Evolutionary conservation across 2,329 filamentous ascomycete genomes (phyloP), one percentile per base, ranked within the genome.

Genomic region (Ambrosiella xylebori): DNA sequence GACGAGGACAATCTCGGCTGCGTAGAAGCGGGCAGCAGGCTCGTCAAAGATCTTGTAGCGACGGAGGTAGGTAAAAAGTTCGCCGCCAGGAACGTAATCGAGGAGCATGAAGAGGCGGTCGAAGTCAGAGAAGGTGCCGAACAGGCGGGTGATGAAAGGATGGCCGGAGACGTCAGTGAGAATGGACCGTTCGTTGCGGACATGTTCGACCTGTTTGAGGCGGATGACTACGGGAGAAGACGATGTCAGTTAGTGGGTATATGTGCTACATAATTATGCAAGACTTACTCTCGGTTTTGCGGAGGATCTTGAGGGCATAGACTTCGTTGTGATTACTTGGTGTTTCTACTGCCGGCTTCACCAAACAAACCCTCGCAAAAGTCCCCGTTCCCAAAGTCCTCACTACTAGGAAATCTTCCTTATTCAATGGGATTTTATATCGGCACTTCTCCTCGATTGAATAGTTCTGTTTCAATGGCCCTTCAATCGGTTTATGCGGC

Each of bases 131-230:
- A 91, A 93, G 63, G 86, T 88, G 61, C 83, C 84, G 54, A 85
- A 76, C 66, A 91, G 78, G 62, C 79, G 83, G 56, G 87, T 90
- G 67, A 93, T 90, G 71, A 91, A 93, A 27, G 87, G 87, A 67
- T 90, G 83, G 27, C 86, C 86, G 52, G 84, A 82, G 53, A 91
- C 84, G 63, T 86, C 82, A 65, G 81, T 79, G 56, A 93, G 80
- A 64, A 91, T 84, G 62, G 82, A 79, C 64, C 86, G 84, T 74
- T 93, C 87, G 70, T 90, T 86, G 61, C 85, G 84, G 57, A 91
- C 86, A 69, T 93, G 87, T 70, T 91, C 86, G 64, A 91, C 83
- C 67, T 93, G 87, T 74, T 91, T 91, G 59, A 91, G 77, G 62
- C 84, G 84, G 68, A 93, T 85, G 50, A 93, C 84, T 62, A 27